phyloP scores from a whole-genome alignment of 345 rosid species.

The Streptanthus diversifolius region DNA sequence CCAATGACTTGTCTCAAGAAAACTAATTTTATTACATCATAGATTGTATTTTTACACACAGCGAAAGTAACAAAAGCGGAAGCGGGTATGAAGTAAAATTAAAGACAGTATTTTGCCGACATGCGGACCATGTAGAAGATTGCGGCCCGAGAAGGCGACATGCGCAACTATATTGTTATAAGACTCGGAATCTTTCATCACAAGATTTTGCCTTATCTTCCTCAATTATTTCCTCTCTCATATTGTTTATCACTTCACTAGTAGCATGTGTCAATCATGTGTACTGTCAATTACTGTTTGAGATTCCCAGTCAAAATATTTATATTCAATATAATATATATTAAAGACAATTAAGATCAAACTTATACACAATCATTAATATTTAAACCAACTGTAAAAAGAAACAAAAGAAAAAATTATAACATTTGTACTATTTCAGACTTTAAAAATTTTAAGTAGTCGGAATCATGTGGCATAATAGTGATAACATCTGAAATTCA shows the following conservation, averaged over 20 bases:
- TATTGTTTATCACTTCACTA: slow-evolving; percentile 6
- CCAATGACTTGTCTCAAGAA: slow-evolving; percentile 4
- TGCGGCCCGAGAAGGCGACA: slow-evolving; percentile 25
- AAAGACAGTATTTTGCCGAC: slow-evolving; percentile 16
- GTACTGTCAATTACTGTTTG: neutral
- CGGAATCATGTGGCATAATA: no score
- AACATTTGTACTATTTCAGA: no score
- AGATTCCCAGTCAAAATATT: neutral
- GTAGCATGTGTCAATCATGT: neutral
- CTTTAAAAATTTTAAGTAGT: no score
- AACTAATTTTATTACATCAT: slow-evolving; percentile 19
- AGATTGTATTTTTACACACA: neutral
- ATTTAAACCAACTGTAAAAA: no score
- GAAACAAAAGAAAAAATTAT: no score
- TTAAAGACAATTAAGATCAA: no score
- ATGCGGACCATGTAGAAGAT: slow-evolving; percentile 20
- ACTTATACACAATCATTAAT: no score
- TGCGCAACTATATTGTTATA: slow-evolving; percentile 21
- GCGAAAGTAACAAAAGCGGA: slow-evolving; percentile 1
- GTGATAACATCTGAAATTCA: no score
- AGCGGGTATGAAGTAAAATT: slow-evolving; percentile 12
- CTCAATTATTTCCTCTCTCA: neutral
- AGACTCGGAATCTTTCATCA: slow-evolving; percentile 25
- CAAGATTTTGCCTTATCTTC: slow-evolving; percentile 1
- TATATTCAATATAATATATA: no score